Conservation (phyloP, 2,329 filamentous ascomycete species). For the Bipolaris zeicola region DNA sequence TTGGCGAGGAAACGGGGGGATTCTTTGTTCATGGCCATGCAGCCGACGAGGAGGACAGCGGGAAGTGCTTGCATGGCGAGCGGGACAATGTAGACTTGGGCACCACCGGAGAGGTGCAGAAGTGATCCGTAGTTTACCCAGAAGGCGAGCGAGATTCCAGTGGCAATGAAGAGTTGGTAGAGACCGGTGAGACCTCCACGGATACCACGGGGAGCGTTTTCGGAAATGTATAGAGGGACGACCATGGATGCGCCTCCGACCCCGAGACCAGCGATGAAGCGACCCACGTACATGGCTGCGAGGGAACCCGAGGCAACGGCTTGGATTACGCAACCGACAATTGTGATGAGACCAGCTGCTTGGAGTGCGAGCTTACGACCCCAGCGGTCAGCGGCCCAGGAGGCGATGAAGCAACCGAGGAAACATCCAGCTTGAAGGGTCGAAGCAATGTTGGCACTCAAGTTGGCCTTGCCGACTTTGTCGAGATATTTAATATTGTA, state of each 20-base stretch:
- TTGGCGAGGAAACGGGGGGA: slow-evolving; percentile 72
- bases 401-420: slow-evolving; percentile 64
- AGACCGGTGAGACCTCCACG: slow-evolving; percentile 65
- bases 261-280: slow-evolving; percentile 62
- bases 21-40: slow-evolving; percentile 68
- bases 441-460: slow-evolving; percentile 73
- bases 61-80: slow-evolving; percentile 69
- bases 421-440: slow-evolving; percentile 73
- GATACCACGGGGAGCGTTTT: slow-evolving; percentile 64
- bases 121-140: slow-evolving; percentile 62
- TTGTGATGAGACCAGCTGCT: slow-evolving; percentile 61
- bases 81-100: slow-evolving; percentile 64
- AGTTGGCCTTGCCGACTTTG: slow-evolving; percentile 55
- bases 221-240: slow-evolving; percentile 65
- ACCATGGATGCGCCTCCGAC: slow-evolving; percentile 62
- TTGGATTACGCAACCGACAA: slow-evolving; percentile 68
- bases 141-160: slow-evolving; percentile 59
- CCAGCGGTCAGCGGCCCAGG: slow-evolving; percentile 60
- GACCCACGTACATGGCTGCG: slow-evolving; percentile 68
- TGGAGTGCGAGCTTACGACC: slow-evolving; percentile 64
- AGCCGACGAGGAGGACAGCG: slow-evolving; percentile 63
- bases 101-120: slow-evolving; percentile 53
- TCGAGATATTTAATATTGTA: slow-evolving; percentile 57
- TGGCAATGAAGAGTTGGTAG: slow-evolving; percentile 64
- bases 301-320: slow-evolving; percentile 65